phyloP scores from a whole-genome alignment of 306 rosid genomes.

The Ammopiptanthus mongolicus region DNA sequence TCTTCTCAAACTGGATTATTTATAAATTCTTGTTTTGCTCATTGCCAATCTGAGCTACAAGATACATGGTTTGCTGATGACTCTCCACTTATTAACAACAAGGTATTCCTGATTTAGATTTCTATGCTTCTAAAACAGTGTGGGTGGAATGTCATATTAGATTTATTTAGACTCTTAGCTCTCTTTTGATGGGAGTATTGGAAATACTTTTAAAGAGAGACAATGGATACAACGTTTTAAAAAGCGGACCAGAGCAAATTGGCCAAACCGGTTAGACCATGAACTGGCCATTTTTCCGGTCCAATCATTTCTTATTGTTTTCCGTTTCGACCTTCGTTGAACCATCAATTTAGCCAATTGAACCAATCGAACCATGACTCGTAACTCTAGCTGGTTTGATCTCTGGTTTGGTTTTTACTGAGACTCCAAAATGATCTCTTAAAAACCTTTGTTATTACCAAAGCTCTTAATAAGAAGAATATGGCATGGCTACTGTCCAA shows the following conservation, averaged over 20 bases:
- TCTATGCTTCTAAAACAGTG: slow-evolving; percentile 6
- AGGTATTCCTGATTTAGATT: slow-evolving; percentile 40
- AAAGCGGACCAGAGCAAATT: not conserved
- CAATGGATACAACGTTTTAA: not conserved
- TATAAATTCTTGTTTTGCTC: slow-evolving; percentile 93
- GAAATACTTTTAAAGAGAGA: not conserved
- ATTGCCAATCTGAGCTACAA: slow-evolving; percentile 93
- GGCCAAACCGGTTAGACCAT: not conserved
- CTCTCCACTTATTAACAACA: slow-evolving; percentile 54
- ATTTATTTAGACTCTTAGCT: not conserved
- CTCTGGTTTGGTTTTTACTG: not conserved
- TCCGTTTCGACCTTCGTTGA: not conserved
- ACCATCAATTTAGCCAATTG: not conserved
- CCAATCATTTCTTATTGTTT: not conserved
- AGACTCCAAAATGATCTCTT: not conserved
- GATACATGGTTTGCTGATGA: slow-evolving; percentile 95
- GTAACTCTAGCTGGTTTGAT: too few species aligned
- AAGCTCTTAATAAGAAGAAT: not conserved
- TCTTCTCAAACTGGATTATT: slow-evolving; percentile 57
- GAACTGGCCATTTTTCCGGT: not conserved
- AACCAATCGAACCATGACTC: not conserved
- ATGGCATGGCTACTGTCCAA: not conserved
- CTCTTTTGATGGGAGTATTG: not conserved
- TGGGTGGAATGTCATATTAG: not conserved
- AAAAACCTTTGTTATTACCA: not conserved